Evolutionary conservation across 2,329 filamentous ascomycete genomes (phyloP), one percentile per base, ranked within the genome.

Genomic region (Ophiobolus disseminans): DNA sequence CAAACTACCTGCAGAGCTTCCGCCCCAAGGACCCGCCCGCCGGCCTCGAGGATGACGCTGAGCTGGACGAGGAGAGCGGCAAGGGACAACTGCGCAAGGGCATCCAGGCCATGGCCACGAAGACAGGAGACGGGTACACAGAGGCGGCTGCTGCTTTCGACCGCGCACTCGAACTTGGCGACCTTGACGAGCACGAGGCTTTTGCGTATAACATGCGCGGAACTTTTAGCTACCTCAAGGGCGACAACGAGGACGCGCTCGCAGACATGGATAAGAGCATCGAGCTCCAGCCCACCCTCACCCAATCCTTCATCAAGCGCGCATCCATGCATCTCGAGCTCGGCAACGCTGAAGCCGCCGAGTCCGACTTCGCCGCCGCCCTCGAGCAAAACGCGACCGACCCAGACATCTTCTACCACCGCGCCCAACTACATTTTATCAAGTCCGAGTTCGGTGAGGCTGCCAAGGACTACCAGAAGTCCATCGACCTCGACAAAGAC

Each of bases 1-100:
- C 91, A 70, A 99, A 99, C 81, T 99, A 99, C 76, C 87, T 99
- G 23, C 93, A 97, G 78, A 97, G 93, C 79, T 99, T 99, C 88
- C 89, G 94, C 52, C 81, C 86, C 50, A 90, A 89, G 78, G 81
- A 86, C 38, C 83, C 90, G 2, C 93, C 94, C 3, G 85, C 81
- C 53, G 93, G 91, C 10, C 80, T 99, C 42, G 91, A 93, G 51
- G 90, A 95, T 61, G 82, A 85, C 6, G 85, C 81, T n/a, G 90
- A 96, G 59, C 75, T 97, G 39, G 76, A 85, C 32, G 85, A 92
- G 62, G 85, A 88, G 36, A 90, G 86, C 36, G 93, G 92, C 63
- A 89, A 89, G 78, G 92, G 88, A 30, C 88, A 96, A 74, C 77
- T 99, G 69, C 89, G 91, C 73, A 83, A 90, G 65, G 94, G 94